phyloP scores from a whole-genome alignment of 2,329 filamentous ascomycete species.

The Microdochium nivale region DNA sequence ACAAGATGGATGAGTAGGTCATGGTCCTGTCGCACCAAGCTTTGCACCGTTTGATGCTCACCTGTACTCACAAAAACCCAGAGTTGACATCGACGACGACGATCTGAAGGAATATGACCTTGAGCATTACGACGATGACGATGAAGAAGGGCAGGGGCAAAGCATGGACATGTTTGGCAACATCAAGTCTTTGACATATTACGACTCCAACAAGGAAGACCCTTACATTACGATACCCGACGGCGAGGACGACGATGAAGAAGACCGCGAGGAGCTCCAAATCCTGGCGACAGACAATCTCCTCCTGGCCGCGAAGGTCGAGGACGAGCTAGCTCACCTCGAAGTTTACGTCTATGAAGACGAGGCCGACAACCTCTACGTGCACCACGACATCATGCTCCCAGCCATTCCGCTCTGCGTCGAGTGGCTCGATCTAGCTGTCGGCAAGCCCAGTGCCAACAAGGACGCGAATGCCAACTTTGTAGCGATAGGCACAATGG shows the following conservation, averaged over 20 bases:
- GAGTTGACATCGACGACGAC: conserved; percentile 58
- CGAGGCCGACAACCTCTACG: conserved; percentile 89
- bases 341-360: conserved; percentile 99
- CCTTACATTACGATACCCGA: conserved; percentile 89
- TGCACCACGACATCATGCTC: conserved; percentile 99
- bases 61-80: conserved; percentile 14
- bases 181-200: conserved; percentile 85
- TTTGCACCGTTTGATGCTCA: background rate
- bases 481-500: conserved; percentile 92
- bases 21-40: conserved; percentile 1
- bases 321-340: conserved; percentile 93
- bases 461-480: conserved; percentile 74
- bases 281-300: conserved; percentile 90
- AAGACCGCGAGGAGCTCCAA: conserved; percentile 89
- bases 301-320: conserved; percentile 83
- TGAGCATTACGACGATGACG: conserved; percentile 88
- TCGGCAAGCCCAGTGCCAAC: conserved; percentile 57
- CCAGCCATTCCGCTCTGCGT: conserved; percentile 91
- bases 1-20: conserved; percentile 31
- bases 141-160: conserved; percentile 58
- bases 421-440: conserved; percentile 92
- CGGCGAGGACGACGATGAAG: conserved; percentile 63
- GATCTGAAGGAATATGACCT: conserved; percentile 95
- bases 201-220: conserved; percentile 89
- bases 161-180: conserved; percentile 92